Conservation (phyloP, 2,329 filamentous ascomycete species). For the Phialophora macrospora region DNA sequence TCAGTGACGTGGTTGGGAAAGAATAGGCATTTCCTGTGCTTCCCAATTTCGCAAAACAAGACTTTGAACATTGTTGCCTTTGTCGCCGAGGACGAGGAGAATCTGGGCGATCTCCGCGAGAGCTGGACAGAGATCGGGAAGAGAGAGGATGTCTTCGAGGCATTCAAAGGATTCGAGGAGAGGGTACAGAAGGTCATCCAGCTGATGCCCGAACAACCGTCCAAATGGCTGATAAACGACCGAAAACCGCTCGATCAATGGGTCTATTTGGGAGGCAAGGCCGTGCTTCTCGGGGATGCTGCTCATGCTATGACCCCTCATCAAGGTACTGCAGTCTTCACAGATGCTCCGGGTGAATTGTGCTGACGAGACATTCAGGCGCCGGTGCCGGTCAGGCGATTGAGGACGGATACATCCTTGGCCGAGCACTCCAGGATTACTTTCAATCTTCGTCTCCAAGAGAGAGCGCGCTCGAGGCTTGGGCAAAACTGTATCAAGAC, state of each 20-base stretch:
- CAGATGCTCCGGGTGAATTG: not conserved
- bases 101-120: conserved; percentile 44
- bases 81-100: conserved; percentile 42
- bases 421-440: conserved; percentile 26
- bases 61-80: conserved; percentile 48
- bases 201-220: conserved; percentile 26
- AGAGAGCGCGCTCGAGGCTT: conserved; percentile 43
- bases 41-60: conserved; percentile 46
- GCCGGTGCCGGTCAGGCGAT: conserved; percentile 69
- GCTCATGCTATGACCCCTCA: conserved; percentile 46
- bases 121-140: conserved; percentile 45
- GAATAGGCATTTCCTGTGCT: conserved; percentile 47
- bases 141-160: conserved; percentile 37
- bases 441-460: conserved; percentile 24
- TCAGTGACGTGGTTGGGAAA: conserved; percentile 44
- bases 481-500: conserved; percentile 20
- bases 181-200: conserved; percentile 32
- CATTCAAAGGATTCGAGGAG: conserved; percentile 28
- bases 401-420: conserved; percentile 60
- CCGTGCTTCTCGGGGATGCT: conserved; percentile 43
- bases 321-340: conserved; percentile 27
- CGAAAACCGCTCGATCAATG: conserved; percentile 33
- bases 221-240: conserved; percentile 34
- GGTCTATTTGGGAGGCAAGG: conserved; percentile 35
- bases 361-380: conserved; percentile 49